Base-by-base conservation (phyloP, 352 stramenopile species). In the Pseudoperonospora humuli region DNA sequence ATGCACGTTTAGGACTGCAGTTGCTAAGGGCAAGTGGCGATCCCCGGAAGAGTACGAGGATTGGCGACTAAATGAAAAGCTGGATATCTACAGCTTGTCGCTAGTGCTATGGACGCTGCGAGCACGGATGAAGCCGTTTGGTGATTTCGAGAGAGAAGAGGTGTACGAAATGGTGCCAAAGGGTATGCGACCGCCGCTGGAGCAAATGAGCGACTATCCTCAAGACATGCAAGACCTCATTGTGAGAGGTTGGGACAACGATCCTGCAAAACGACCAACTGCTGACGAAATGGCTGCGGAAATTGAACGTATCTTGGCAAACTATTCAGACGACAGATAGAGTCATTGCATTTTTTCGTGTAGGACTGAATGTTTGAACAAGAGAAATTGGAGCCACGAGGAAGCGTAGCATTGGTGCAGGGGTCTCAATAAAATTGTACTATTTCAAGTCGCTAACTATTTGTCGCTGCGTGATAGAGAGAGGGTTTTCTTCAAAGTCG, bases 1-100 rank as follows among this genome's bases (percentile, higher is more conserved):
- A 15, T 93, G 80, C 39, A 77, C 55, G 14, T 82, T 86, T 28
- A 42, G 59, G 10, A 84, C 81, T 17, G 50, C 50, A 3, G 68
- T 87, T 5, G 69, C 71, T 13, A 93, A 90, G 40, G 80, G 80
- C 26, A 84, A 89, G 34, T 93, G 76, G 75, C 64, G 80, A 3
- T 70, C 75, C 11, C 80, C 80, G 0, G 77, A 90, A 37, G 77
- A 93, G 45, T 93, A 87, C 38, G 18, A 53, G 19, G 39, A 64
- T 21, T 7, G 49, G 8, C 39, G 52, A 11, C 51, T 86, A 9
- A 60, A 83, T 41, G 74, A 86, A 38, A 81, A 72, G 26, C 38
- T 81, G 10, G 76, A 88, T 27, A 45, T 86, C 9, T 88, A 84
- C 65, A 85, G 71, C 31, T 57, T 88, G 17, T 77, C 76, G 6